Evolutionary conservation across 768 basidiomycete species (phyloP).

Genomic region (Russula lepida): DNA sequence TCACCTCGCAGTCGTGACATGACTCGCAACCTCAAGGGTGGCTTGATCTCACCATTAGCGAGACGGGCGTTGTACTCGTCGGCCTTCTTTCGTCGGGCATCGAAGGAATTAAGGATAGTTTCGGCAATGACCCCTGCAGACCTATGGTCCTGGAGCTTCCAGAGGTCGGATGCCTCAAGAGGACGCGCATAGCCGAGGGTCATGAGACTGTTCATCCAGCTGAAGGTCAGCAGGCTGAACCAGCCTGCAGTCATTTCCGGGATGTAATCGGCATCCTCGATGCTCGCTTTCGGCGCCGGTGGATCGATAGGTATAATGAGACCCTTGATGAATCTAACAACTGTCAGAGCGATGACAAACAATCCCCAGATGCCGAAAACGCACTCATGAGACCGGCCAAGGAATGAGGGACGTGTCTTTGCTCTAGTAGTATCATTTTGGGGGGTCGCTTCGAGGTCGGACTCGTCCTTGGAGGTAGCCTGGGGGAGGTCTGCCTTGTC

Average conservation of each 20-base stretch:
- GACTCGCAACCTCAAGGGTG: conserved; percentile 39
- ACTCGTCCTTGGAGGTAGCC: not conserved
- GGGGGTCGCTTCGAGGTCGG: not conserved
- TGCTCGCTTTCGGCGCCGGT: conserved; percentile 40
- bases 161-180: conserved; percentile 72
- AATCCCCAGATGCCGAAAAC: not conserved
- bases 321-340: conserved; percentile 15
- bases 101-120: conserved; percentile 56
- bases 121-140: conserved; percentile 53
- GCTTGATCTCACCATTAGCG: conserved; percentile 52
- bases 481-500: not conserved
- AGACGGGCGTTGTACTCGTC: conserved; percentile 65
- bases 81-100: conserved; percentile 45
- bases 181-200: conserved; percentile 71
- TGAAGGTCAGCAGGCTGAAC: conserved; percentile 54
- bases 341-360: not conserved
- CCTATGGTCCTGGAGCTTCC: conserved; percentile 60
- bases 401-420: not conserved
- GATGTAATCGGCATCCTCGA: conserved; percentile 51
- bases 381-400: not conserved
- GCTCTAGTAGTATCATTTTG: not conserved
- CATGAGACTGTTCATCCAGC: conserved; percentile 69
- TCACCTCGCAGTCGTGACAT: conserved; percentile 56
- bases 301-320: conserved; percentile 22
- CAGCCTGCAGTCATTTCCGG: conserved; percentile 61